Conservation (phyloP, 108 stramenopile species). For the Fragilariopsis cylindrus region DNA sequence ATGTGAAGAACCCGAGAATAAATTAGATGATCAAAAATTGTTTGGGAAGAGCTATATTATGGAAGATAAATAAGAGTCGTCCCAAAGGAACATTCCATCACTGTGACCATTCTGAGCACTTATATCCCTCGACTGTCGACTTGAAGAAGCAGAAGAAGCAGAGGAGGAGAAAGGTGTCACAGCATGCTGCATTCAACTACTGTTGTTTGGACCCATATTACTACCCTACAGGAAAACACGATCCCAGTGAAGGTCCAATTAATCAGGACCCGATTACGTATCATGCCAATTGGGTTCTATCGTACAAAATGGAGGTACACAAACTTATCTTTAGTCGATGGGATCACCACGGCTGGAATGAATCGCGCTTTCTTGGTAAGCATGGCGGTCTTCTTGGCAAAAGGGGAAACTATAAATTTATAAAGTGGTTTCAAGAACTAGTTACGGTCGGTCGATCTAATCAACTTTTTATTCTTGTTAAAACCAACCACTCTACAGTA, state of each 20-base stretch:
- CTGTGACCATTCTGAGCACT: not conserved
- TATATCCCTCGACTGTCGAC: not conserved
- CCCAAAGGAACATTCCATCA: not conserved
- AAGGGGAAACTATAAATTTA: not conserved
- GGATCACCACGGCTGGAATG: slow-evolving; percentile 15
- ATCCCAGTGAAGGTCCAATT: not conserved
- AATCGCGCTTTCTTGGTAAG: not conserved
- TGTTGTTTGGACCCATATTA: slow-evolving; percentile 16
- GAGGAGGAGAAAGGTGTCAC: not conserved
- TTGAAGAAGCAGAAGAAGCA: not conserved
- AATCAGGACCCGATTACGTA: slow-evolving; percentile 3
- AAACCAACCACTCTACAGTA: too few species aligned
- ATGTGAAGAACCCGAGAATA: not conserved
- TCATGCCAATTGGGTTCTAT: slow-evolving; percentile 9
- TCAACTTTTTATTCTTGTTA: too few species aligned
- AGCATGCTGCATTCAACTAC: not conserved
- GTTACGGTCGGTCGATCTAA: too few species aligned
- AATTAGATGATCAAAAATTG: slow-evolving; percentile 14
- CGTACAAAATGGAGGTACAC: not conserved
- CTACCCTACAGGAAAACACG: not conserved
- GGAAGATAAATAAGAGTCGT: not conserved
- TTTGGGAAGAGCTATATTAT: slow-evolving; percentile 10
- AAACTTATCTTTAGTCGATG: not conserved
- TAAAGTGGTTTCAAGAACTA: too few species aligned
- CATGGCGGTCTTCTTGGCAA: not conserved